A percentile compares a stretch with the other conserved stretches of the same genome.
Evolutionary conservation across 768 basidiomycete species (phyloP).

Genomic region (Termitomyces bulborhizus): DNA sequence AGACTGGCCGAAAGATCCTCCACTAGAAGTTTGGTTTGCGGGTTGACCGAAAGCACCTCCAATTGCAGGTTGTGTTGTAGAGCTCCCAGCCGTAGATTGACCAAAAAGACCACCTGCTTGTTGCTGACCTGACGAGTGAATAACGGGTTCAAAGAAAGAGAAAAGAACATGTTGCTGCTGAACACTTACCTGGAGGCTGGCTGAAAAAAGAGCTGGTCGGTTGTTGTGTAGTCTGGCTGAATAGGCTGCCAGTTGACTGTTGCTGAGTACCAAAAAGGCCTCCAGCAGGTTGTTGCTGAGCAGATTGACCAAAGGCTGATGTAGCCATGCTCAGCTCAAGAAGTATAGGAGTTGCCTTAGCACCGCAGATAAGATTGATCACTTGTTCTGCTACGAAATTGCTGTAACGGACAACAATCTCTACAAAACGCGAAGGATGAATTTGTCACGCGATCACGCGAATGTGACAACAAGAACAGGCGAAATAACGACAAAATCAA

Average conservation of each 20-base stretch:
- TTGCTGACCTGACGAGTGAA: constrained; percentile 29
- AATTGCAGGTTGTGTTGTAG: constrained; percentile 14
- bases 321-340: constrained; percentile 13
- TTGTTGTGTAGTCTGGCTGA: constrained; percentile 20
- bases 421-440: background rate
- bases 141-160: background rate
- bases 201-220: constrained; percentile 23
- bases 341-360: constrained; percentile 18
- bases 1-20: constrained; percentile 25
- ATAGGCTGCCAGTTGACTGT: constrained; percentile 17
- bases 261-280: constrained; percentile 23
- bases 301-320: constrained; percentile 24
- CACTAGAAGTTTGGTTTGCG: constrained; percentile 4
- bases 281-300: constrained; percentile 17
- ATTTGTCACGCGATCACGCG: constrained; percentile 3
- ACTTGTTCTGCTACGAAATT: background rate
- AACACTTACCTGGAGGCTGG: constrained; percentile 12
- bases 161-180: constrained; percentile 9
- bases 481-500: background rate
- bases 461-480: background rate
- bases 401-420: background rate
- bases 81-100: background rate
- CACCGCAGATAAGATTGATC: constrained; percentile 23
- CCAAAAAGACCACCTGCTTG: constrained; percentile 20
- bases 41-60: constrained; percentile 21